These are phyloP conservation scores for Geranomyces variabilis DNA, from an alignment of 192 early-diverging fungal species.

Conservation along the genomic window DNA sequence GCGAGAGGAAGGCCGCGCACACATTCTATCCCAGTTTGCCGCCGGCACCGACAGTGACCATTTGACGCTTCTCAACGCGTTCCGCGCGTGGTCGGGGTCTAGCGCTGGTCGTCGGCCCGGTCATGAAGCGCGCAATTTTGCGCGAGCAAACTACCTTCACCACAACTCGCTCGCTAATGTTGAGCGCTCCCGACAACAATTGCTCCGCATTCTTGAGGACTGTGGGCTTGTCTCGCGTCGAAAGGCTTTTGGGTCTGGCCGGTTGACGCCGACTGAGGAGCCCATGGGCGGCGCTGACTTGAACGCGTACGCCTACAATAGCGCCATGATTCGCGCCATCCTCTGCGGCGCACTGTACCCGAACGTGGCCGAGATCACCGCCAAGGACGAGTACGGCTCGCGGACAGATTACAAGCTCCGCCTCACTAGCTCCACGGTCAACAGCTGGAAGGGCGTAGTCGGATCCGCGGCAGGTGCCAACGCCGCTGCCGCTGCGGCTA, in stretches of 20 bases:
- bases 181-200: conserved; percentile 42
- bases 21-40: conserved; percentile 38
- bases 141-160: conserved; percentile 40
- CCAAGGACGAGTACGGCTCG: conserved; percentile 45
- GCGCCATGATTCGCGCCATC: conserved; percentile 41
- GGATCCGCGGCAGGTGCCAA: neutral
- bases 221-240: conserved; percentile 19
- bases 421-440: conserved; percentile 42
- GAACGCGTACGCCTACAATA: conserved; percentile 29
- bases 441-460: conserved; percentile 39
- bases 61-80: conserved; percentile 43
- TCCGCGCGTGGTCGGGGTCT: conserved; percentile 30
- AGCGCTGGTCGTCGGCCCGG: conserved; percentile 2
- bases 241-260: neutral
- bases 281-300: conserved; percentile 33
- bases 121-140: conserved; percentile 31
- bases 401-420: conserved; percentile 36
- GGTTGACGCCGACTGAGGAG: neutral
- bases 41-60: conserved; percentile 44
- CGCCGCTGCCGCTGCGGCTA: neutral
- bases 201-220: conserved; percentile 44
- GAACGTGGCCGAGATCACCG: conserved; percentile 50
- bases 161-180: conserved; percentile 39
- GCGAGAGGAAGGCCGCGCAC: conserved; percentile 39
- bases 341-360: conserved; percentile 49